These are phyloP conservation scores for Candida ulmi DNA, from an alignment of 805 yeast species.

Conservation along the genomic window DNA sequence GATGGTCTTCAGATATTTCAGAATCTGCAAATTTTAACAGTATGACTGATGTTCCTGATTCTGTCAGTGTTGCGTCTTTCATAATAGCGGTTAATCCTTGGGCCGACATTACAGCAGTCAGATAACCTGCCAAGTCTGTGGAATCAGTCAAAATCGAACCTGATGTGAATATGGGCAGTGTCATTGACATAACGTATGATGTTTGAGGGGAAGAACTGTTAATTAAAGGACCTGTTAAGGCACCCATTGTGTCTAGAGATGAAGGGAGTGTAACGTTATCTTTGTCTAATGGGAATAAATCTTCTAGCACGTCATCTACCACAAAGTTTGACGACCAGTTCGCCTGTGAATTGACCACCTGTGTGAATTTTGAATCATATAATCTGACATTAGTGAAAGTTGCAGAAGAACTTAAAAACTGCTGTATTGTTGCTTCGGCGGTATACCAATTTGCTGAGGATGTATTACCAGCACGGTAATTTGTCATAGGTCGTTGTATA, in stretches of 20 bases:
- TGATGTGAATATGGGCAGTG: constrained; percentile 70
- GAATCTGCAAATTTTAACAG: constrained; percentile 22
- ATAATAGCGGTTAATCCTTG: constrained; percentile 35
- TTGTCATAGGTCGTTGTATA: constrained; percentile 53
- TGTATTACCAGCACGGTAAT: constrained; percentile 68
- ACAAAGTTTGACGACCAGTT: constrained; percentile 32
- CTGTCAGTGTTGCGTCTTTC: constrained; percentile 36
- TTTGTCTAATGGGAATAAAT: constrained; percentile 43
- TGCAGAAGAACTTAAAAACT: constrained; percentile 59
- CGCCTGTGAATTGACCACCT: constrained; percentile 40
- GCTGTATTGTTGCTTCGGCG: constrained; percentile 45
- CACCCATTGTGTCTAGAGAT: constrained; percentile 38
- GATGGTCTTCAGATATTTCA: constrained; percentile 11
- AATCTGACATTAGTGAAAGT: constrained; percentile 58
- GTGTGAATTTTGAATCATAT: constrained; percentile 53
- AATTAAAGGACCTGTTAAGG: constrained; percentile 60
- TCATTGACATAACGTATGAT: constrained; percentile 56
- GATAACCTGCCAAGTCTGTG: constrained; percentile 55
- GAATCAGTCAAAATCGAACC: constrained; percentile 56
- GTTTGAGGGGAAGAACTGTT: constrained; percentile 23
- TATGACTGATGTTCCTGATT: constrained; percentile 23
- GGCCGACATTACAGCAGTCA: constrained; percentile 53
- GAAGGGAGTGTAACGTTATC: constrained; percentile 41
- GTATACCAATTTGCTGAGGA: constrained; percentile 42
- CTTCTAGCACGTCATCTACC: constrained; percentile 27